Percentiles rank a stretch among this genome's conserved stretches.
phyloP scores from a whole-genome alignment of 1,284 basidiomycete species.

The Meira nashicola region DNA sequence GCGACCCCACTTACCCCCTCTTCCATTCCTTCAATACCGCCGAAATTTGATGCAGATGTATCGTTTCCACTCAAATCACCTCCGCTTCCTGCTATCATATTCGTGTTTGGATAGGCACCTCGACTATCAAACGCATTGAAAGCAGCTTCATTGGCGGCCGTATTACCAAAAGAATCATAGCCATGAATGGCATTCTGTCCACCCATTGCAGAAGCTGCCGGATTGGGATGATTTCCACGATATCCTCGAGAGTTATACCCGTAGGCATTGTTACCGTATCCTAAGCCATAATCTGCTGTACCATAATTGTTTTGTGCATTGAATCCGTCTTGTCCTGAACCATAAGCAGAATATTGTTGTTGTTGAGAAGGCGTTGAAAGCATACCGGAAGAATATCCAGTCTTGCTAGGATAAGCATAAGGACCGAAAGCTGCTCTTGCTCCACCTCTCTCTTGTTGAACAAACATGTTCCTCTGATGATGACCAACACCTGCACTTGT shows the following conservation, averaged over 20 bases:
- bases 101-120: too few relatives aligned
- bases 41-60: too few relatives aligned
- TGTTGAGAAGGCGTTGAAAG: too few relatives aligned
- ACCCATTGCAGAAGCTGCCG: neutral
- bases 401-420: neutral
- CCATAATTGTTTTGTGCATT: neutral
- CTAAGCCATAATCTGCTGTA: neutral
- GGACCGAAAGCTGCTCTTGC: neutral
- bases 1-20: too few relatives aligned
- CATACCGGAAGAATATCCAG: neutral
- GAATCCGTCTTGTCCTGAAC: neutral
- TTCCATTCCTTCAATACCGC: too few relatives aligned
- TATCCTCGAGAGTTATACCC: neutral
- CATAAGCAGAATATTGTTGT: too few relatives aligned
- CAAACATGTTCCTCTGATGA: neutral
- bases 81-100: too few relatives aligned
- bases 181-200: too few relatives aligned
- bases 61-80: too few relatives aligned
- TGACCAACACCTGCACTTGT: neutral
- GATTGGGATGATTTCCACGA: neutral
- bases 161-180: too few relatives aligned
- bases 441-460: constrained; percentile 1
- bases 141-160: too few relatives aligned
- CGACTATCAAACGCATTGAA: too few relatives aligned
- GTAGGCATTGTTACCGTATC: neutral